These are phyloP conservation scores for Septoria linicola DNA, from an alignment of 2,329 filamentous ascomycete genomes.

Conservation along the genomic window DNA sequence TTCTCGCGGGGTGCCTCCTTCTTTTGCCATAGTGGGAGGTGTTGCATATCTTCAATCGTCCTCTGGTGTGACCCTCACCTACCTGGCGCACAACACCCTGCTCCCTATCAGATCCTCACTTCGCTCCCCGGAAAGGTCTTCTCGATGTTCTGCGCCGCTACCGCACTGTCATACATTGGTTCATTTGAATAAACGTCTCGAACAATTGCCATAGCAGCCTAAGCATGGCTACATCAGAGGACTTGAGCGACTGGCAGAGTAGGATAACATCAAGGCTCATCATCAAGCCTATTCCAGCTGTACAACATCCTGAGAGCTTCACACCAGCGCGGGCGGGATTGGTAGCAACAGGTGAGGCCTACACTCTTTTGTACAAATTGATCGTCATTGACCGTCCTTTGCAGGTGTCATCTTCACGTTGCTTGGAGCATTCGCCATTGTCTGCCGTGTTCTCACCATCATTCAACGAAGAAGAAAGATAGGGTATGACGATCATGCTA, in stretches of 20 bases:
- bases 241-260: not conserved
- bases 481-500: conserved; percentile 27
- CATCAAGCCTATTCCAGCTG: conserved; percentile 12
- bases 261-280: conserved; percentile 6
- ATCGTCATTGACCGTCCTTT: not conserved
- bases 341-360: conserved; percentile 14
- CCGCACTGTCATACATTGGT: too few relatives aligned
- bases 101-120: not conserved
- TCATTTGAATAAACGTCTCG: too few relatives aligned
- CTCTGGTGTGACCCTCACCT: not conserved
- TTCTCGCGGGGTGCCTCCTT: too few relatives aligned
- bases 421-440: conserved; percentile 23
- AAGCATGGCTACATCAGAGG: not conserved
- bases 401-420: conserved; percentile 23
- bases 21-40: not conserved
- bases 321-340: conserved; percentile 14
- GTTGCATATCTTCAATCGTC: too few relatives aligned
- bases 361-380: not conserved
- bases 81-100: too few relatives aligned
- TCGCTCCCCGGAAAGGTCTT: too few relatives aligned
- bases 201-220: too few relatives aligned
- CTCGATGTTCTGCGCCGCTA: too few relatives aligned
- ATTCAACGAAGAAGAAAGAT: conserved; percentile 21
- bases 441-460: conserved; percentile 23
- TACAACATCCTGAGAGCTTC: conserved; percentile 11